Percentiles rank a stretch among this genome's conserved stretches.
Conservation (phyloP, 1,139 yeast genomes). For the Suhomyces anneliseae region DNA sequence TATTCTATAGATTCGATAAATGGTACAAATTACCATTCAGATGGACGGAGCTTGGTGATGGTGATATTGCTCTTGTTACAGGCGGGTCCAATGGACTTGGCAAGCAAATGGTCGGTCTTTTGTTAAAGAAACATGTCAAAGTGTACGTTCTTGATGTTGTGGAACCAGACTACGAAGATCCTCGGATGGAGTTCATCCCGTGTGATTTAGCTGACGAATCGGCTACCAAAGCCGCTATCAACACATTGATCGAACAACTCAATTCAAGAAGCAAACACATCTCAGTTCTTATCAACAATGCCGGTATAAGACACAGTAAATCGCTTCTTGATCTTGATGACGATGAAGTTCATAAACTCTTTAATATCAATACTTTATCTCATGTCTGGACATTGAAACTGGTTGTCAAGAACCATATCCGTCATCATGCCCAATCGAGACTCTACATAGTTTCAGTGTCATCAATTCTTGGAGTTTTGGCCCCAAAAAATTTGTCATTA, state of each 20-base stretch:
- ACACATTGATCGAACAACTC: conserved; percentile 29
- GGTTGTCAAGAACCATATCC: conserved; percentile 30
- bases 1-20: conserved; percentile 1
- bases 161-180: conserved; percentile 23
- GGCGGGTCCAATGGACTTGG: conserved; percentile 73
- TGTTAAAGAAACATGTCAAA: conserved; percentile 32
- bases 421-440: background rate
- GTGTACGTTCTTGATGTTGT: conserved; percentile 52
- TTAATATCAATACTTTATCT: conserved; percentile 58
- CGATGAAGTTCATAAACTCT: conserved; percentile 33
- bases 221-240: conserved; percentile 23
- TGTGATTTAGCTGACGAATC: conserved; percentile 54
- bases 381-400: conserved; percentile 52
- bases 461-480: conserved; percentile 68
- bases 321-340: conserved; percentile 38
- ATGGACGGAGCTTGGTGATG: conserved; percentile 5
- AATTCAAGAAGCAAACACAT: conserved; percentile 32
- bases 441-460: conserved; percentile 65
- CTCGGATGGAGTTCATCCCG: conserved; percentile 27
- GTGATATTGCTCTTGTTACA: conserved; percentile 52
- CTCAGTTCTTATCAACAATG: conserved; percentile 68
- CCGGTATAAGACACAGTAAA: conserved; percentile 62
- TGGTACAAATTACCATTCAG: conserved; percentile 2
- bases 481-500: conserved; percentile 65
- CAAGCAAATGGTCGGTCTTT: conserved; percentile 34